Evolutionary conservation across 1,284 basidiomycete genomes (phyloP).

Genomic region (Pholiota adiposa): DNA sequence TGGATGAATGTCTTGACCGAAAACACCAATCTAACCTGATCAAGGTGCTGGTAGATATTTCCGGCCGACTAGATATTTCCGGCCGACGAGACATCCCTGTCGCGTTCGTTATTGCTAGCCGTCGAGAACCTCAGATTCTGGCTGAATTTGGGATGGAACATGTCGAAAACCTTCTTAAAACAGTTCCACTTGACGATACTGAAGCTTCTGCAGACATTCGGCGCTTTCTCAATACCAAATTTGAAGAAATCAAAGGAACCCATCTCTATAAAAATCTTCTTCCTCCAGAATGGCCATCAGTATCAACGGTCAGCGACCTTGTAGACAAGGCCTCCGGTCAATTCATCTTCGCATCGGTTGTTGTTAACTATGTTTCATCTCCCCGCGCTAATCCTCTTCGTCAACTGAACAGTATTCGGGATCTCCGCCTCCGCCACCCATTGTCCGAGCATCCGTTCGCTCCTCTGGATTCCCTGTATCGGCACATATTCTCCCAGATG

Average conservation of each 20-base stretch:
- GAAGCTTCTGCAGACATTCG: slow-evolving; percentile 3
- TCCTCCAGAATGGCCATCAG: background rate
- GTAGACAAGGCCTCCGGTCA: slow-evolving; percentile 4
- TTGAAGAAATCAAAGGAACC: background rate
- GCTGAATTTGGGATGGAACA: no score
- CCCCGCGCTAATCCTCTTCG: background rate
- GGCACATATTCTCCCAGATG: slow-evolving; percentile 2
- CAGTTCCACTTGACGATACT: no score
- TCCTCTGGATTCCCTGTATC: slow-evolving; percentile 12
- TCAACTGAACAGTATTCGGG: slow-evolving; percentile 6
- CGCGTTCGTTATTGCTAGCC: no score
- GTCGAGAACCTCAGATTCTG: no score
- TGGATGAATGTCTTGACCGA: no score
- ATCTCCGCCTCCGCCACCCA: background rate
- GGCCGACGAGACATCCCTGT: no score
- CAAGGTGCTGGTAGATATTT: no score
- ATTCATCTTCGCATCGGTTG: slow-evolving; percentile 8
- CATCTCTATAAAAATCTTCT: background rate
- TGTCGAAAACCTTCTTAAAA: no score
- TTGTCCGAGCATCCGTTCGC: slow-evolving; percentile 1
- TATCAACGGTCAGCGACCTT: background rate
- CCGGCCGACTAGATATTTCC: no score
- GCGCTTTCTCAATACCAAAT: background rate
- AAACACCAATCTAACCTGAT: no score
- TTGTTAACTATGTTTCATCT: slow-evolving; percentile 4